Evolutionary conservation across 257 asterid genomes (phyloP), one percentile per base, ranked within the genome.

Genomic region (Sherardia arvensis): DNA sequence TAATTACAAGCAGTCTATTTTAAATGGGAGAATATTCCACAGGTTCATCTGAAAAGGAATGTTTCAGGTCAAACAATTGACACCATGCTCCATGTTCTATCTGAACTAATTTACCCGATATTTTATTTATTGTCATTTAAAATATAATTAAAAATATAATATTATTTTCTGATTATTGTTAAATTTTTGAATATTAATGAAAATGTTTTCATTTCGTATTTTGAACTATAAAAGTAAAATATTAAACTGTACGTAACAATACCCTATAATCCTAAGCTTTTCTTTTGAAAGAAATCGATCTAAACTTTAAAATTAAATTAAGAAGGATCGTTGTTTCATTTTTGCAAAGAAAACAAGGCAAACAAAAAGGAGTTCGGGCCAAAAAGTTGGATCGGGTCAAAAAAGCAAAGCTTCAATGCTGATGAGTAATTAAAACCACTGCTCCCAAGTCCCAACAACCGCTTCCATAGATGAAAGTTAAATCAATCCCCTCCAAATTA

Each of bases 401-500:
- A 27, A 78, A 80, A 75, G 85, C 70, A 54, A 23, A 26, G 9
- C 58, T 76, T 74, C 23, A 49, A 14, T 27, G 18, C 14, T 20
- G 8, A 49, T 18, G 57, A 25, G 27, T 62, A 18, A 56, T 61
- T 40, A 60, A 34, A 11, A 56, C 29, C 40, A 27, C 43, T 29
- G 62, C 62, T n/a, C 62, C 25, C 62, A 58, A 20, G 23, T 43
- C 56, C 54, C 59, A 54, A 62, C 59, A 12, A 36, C 69, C 36
- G 11, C n/a, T 70, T 48, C 62, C 27, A 30, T 69, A 53, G 10
- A 48, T 48, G 8, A 49, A n/a, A 43, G 15, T 43, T 54, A 20
- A 54, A 54, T 56, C 61, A 60, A 61, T 76, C 70, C 70, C 85
- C 85, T 67, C 73, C 49, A 70, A 55, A 73, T 85, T 77, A 65